Evolutionary conservation across 1,284 basidiomycete genomes (phyloP), one percentile per base, ranked within the genome.

Genomic region (Ganoderma leucocontextum): DNA sequence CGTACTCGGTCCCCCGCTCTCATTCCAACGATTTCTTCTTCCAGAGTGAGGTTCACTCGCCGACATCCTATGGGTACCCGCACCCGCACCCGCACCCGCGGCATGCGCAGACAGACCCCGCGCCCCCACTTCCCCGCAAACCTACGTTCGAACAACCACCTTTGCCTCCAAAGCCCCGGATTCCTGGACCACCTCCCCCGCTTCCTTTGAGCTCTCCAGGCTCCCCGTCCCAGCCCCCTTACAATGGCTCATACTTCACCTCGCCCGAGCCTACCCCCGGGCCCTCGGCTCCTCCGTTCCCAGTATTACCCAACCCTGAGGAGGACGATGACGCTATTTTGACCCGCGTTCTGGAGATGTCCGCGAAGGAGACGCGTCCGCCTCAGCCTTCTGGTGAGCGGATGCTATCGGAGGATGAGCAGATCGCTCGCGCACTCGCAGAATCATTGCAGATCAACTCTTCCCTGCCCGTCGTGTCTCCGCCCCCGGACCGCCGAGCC

Each of bases 381-480:
- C 81, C 81, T 57, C 78, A 82, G 36, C 38, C 62, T 13, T 60
- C 58, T 66, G 76, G 80, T 53, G 72, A 75, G 22, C 55, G 78
- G 57, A 60, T 75, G 39, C 71, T 76, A 10, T 75, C 86, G 72
- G 91, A 93, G 74, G 89, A 91, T 66, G 87, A 87, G 42, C 89
- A 91, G 58, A 80, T 93, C 25, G 86, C 86, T n/a, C 83, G 81
- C 71, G 91, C 91, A 0, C 73, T 93, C 67, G 83, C 87, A 71
- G 89, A 87, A 70, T 93, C 91, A 2, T 78, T 89, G 38, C 55
- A 62, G 44, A 55, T 73, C 52, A 44, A 52, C 22, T n/a, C 60
- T 60, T 39, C 55, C 53, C 62, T 53, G 10, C 22, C 63, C 13
- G 33, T 47, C 9, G 6, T 60, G 10, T 67, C 38, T n/a, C 39